These are phyloP conservation scores for Rhazya stricta DNA, from an alignment of 257 asterid genomes.

Conservation along the genomic window DNA sequence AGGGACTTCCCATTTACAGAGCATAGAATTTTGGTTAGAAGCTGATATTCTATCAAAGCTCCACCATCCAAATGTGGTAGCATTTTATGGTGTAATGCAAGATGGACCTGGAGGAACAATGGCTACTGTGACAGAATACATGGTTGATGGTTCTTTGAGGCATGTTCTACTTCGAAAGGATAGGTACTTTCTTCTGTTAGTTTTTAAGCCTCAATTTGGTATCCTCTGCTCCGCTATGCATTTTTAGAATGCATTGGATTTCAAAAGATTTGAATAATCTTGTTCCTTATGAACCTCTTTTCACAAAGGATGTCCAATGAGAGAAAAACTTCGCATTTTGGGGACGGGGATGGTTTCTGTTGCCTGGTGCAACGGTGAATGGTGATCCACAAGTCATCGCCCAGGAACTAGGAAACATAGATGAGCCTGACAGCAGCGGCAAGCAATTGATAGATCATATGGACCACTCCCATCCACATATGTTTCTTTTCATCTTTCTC, in stretches of 20 bases:
- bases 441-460: no score
- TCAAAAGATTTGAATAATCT: neutral
- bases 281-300: no score
- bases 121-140: constrained; percentile 84
- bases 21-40: constrained; percentile 84
- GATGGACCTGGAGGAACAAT: constrained; percentile 95
- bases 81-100: constrained; percentile 91
- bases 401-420: no score
- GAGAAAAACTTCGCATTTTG: no score
- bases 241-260: no score
- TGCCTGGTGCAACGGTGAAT: no score
- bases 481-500: no score
- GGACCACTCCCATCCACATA: no score
- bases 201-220: neutral
- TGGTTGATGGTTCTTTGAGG: constrained; percentile 92
- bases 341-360: no score
- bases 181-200: constrained; percentile 26
- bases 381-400: no score
- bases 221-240: neutral
- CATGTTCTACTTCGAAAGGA: constrained; percentile 72
- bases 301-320: no score
- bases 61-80: constrained; percentile 95
- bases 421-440: no score
- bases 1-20: constrained; percentile 29
- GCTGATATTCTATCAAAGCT: constrained; percentile 89